Conservation (phyloP, 345 rosid genomes). For the Conringia planisiliqua region DNA sequence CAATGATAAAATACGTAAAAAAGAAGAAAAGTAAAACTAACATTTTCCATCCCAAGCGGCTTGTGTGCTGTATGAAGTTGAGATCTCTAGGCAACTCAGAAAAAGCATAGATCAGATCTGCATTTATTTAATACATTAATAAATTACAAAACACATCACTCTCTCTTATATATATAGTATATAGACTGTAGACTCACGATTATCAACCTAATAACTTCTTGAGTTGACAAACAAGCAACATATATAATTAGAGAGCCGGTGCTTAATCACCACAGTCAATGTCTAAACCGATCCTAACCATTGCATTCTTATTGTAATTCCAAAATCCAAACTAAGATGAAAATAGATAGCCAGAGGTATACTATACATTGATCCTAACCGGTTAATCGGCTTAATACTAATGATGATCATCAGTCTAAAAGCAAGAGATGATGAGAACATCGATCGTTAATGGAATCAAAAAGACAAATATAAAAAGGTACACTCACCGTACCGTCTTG, state of each 20-base stretch:
- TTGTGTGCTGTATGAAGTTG: conserved; percentile 81
- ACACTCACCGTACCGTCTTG: conserved; percentile 99
- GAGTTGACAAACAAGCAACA: not conserved
- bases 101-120: conserved; percentile 92
- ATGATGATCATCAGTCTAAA: not conserved
- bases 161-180: not conserved
- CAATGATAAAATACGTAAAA: not conserved
- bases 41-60: conserved; percentile 91
- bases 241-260: not conserved
- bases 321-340: not conserved
- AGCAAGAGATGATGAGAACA: not conserved
- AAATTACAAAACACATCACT: not conserved
- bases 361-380: not conserved
- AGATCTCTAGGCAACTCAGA: conserved; percentile 77
- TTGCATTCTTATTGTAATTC: conserved; percentile 1
- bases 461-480: not conserved
- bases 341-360: not conserved
- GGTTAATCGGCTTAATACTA: not conserved
- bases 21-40: conserved; percentile 28
- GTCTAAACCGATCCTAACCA: not conserved
- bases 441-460: not conserved
- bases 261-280: not conserved
- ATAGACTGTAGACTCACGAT: not conserved
- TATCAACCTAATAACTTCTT: not conserved
- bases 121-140: not conserved